Percentiles rank a stretch among this genome's conserved stretches.
These are phyloP conservation scores for Phoma sp. DNA, from an alignment of 2,329 filamentous ascomycete species.

Conservation along the genomic window DNA sequence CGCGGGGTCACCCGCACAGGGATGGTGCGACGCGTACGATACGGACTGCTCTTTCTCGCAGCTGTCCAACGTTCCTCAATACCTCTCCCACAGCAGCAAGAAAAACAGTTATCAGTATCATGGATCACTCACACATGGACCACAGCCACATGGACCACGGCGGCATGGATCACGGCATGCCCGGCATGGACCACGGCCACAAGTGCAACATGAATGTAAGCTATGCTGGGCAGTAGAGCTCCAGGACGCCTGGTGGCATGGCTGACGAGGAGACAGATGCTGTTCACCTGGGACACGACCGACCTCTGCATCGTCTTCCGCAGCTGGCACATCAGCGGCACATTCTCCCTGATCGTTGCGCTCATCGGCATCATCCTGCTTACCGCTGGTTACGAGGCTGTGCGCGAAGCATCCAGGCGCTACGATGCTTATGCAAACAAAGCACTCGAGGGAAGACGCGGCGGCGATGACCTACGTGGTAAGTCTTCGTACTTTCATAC, in stretches of 20 bases:
- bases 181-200: slow-evolving; percentile 51
- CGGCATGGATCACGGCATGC: slow-evolving; percentile 61
- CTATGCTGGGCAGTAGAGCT: slow-evolving; percentile 7
- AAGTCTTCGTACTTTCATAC: slow-evolving; percentile 24
- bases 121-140: slow-evolving; percentile 53
- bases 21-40: slow-evolving; percentile 29
- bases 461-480: slow-evolving; percentile 43
- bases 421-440: slow-evolving; percentile 66
- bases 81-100: neutral
- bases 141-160: slow-evolving; percentile 55
- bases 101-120: slow-evolving; percentile 9
- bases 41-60: slow-evolving; percentile 1
- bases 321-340: slow-evolving; percentile 83
- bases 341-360: slow-evolving; percentile 77
- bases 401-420: slow-evolving; percentile 75
- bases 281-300: slow-evolving; percentile 93
- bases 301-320: slow-evolving; percentile 97
- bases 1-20: slow-evolving; percentile 22
- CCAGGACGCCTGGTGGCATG: neutral
- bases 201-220: slow-evolving; percentile 92
- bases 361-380: slow-evolving; percentile 82
- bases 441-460: slow-evolving; percentile 30
- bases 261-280: slow-evolving; percentile 69
- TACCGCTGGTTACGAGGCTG: slow-evolving; percentile 89
- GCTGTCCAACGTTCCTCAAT: neutral